Evolutionary conservation across 345 rosid species (phyloP).

Genomic region (rapeseed (Brassica napus)): DNA sequence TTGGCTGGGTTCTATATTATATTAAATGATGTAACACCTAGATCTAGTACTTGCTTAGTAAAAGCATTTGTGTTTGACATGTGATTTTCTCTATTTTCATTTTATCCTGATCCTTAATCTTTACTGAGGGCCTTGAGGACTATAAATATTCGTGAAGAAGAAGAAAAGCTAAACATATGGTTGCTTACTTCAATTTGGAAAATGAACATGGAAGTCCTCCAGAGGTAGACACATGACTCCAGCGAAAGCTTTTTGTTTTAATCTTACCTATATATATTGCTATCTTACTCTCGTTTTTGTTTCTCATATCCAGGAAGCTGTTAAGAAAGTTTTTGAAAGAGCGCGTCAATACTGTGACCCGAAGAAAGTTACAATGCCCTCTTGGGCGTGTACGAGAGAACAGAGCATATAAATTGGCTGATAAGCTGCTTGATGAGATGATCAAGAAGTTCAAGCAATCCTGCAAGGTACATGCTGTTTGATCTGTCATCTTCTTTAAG

Average conservation of each 20-base stretch:
- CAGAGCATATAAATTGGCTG: constrained; percentile 72
- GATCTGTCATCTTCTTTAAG: neutral
- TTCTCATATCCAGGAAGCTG: constrained; percentile 70
- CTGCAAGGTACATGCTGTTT: constrained; percentile 64
- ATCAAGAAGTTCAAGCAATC: constrained; percentile 86
- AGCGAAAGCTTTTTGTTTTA: constrained; percentile 1
- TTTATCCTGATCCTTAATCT: constrained; percentile 5
- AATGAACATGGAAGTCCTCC: constrained; percentile 91
- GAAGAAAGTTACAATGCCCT: constrained; percentile 80
- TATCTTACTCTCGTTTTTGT: constrained; percentile 20
- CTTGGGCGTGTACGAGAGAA: constrained; percentile 80
- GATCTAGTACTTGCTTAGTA: constrained; percentile 4
- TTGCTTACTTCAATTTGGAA: constrained; percentile 95
- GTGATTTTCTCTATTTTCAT: neutral
- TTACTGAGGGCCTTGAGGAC: constrained; percentile 82
- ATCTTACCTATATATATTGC: neutral
- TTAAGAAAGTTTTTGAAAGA: constrained; percentile 73
- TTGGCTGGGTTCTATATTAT: neutral
- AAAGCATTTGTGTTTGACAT: neutral
- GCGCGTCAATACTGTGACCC: constrained; percentile 89
- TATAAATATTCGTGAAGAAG: constrained; percentile 85
- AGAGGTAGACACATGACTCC: constrained; percentile 55
- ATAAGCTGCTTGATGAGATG: constrained; percentile 77
- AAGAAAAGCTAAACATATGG: constrained; percentile 91
- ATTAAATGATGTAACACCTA: neutral